Conservation (phyloP, 73 alveolate genomes). For the Paraurostyla sp. region DNA sequence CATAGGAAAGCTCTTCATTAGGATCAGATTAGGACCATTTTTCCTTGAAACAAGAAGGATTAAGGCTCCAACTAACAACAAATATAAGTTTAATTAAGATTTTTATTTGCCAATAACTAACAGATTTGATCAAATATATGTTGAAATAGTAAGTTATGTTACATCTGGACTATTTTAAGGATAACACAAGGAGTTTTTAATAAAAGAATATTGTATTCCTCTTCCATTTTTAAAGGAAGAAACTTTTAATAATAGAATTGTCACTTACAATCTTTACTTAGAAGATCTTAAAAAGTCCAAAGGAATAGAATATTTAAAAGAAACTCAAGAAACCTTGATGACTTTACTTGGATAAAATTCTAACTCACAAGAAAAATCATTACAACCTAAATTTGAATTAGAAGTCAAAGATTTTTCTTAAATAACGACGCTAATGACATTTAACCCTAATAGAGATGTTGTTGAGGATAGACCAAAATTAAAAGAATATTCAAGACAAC, state of each 20-base stretch:
- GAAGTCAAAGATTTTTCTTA: slow-evolving; percentile 39
- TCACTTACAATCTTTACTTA: not conserved
- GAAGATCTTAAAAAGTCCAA: not conserved
- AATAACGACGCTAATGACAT: slow-evolving; percentile 28
- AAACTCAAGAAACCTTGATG: not conserved
- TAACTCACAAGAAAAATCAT: not conserved
- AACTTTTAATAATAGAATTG: not conserved
- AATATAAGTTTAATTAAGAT: slow-evolving; percentile 45
- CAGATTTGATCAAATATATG: slow-evolving; percentile 19
- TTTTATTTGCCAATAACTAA: slow-evolving; percentile 53
- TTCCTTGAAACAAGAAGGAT: slow-evolving; percentile 41
- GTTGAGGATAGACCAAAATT: slow-evolving; percentile 49
- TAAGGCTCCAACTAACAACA: not conserved
- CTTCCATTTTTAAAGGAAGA: slow-evolving; percentile 40
- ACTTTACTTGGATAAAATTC: not conserved
- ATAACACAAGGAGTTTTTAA: slow-evolving; percentile 22
- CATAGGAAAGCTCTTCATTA: slow-evolving; percentile 28
- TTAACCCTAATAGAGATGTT: slow-evolving; percentile 65
- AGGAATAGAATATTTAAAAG: not conserved
- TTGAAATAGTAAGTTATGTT: slow-evolving; percentile 24
- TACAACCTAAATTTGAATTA: slow-evolving; percentile 13
- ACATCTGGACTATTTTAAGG: slow-evolving; percentile 49
- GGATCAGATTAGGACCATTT: slow-evolving; percentile 39
- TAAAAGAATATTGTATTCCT: slow-evolving; percentile 36
- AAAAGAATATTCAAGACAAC: slow-evolving; percentile 47